A percentile compares a stretch with the other conserved stretches of the same genome.
Evolutionary conservation across 2,329 filamentous ascomycete genomes (phyloP).

Genomic region (Penicillium thymicola): DNA sequence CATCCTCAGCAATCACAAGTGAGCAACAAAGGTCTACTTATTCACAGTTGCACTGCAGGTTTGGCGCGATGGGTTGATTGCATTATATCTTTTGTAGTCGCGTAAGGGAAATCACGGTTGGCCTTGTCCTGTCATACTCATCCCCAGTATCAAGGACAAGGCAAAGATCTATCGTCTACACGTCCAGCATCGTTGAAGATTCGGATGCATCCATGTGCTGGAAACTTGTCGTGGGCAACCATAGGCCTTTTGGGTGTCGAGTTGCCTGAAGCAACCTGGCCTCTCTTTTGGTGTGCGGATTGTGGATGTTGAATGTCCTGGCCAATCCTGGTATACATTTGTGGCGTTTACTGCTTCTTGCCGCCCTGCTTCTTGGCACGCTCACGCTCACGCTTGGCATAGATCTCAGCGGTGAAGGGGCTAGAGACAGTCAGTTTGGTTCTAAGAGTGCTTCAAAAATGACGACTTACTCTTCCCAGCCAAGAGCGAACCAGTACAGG

Average conservation of each 20-base stretch:
- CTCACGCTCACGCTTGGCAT: constrained; percentile 64
- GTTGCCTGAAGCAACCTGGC: not conserved
- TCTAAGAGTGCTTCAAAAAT: not conserved
- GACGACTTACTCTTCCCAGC: constrained; percentile 69
- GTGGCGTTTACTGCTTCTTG: constrained; percentile 36
- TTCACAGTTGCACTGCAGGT: constrained; percentile 9
- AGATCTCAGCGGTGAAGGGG: constrained; percentile 90
- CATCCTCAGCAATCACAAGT: not conserved
- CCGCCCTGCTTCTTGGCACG: constrained; percentile 38
- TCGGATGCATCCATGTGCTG: constrained; percentile 17
- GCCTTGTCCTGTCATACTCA: constrained; percentile 3
- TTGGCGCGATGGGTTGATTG: constrained; percentile 20
- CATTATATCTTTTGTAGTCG: constrained; percentile 14
- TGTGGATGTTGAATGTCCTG: constrained; percentile 33
- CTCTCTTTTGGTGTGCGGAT: constrained; percentile 14
- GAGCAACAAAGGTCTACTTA: not conserved
- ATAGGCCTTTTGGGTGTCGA: not conserved
- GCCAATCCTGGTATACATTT: constrained; percentile 16
- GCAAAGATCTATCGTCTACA: constrained; percentile 23
- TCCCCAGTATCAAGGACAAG: constrained; percentile 7
- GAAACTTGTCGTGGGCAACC: constrained; percentile 5
- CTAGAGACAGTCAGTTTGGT: constrained; percentile 29
- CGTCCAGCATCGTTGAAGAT: constrained; percentile 30
- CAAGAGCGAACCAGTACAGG: constrained; percentile 76
- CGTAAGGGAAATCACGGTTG: constrained; percentile 22